Percentiles rank a stretch among this genome's conserved stretches.
Evolutionary conservation across 2,329 filamentous ascomycete genomes (phyloP).

Genomic region (Phaeosphaeria sp.): DNA sequence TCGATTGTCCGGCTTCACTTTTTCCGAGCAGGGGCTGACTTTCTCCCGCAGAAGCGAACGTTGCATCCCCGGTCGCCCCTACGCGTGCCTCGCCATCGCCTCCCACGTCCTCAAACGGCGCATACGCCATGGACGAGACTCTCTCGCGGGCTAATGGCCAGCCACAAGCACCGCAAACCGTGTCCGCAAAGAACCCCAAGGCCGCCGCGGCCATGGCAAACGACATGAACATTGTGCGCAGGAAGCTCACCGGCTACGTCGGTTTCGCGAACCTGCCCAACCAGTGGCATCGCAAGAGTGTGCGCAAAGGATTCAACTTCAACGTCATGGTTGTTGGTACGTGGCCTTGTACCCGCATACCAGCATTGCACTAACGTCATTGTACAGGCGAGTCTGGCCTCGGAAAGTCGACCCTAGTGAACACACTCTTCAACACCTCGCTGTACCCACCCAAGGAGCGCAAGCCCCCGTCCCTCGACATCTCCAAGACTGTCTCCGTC

Average conservation of each 20-base stretch:
- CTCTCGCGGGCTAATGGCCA: slow-evolving; percentile 60
- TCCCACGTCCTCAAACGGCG: slow-evolving; percentile 57
- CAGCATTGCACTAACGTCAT: slow-evolving; percentile 19
- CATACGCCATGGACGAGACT: slow-evolving; percentile 64
- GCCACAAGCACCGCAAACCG: slow-evolving; percentile 61
- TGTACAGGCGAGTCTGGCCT: slow-evolving; percentile 91
- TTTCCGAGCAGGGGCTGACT: slow-evolving; percentile 35
- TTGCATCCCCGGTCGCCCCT: slow-evolving; percentile 51
- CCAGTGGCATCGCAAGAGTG: slow-evolving; percentile 99
- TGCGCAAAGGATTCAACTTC: slow-evolving; percentile 99
- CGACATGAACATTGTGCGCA: slow-evolving; percentile 90
- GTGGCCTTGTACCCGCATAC: slow-evolving; percentile 50
- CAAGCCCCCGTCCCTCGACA: slow-evolving; percentile 95
- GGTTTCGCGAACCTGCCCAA: slow-evolving; percentile 99
- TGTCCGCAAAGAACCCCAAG: slow-evolving; percentile 70
- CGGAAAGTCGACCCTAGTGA: slow-evolving; percentile 98
- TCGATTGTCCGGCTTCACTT: slow-evolving; percentile 8
- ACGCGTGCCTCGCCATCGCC: slow-evolving; percentile 56
- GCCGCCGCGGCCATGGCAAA: slow-evolving; percentile 56
- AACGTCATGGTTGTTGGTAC: slow-evolving; percentile 99
- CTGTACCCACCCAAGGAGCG: slow-evolving; percentile 98
- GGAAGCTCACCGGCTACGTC: slow-evolving; percentile 98
- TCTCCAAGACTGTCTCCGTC: slow-evolving; percentile 77
- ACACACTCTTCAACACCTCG: slow-evolving; percentile 99
- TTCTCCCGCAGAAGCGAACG: slow-evolving; percentile 52